These are phyloP conservation scores for Canna indica DNA, from an alignment of 176 grass and related monocot genomes.

Conservation along the genomic window DNA sequence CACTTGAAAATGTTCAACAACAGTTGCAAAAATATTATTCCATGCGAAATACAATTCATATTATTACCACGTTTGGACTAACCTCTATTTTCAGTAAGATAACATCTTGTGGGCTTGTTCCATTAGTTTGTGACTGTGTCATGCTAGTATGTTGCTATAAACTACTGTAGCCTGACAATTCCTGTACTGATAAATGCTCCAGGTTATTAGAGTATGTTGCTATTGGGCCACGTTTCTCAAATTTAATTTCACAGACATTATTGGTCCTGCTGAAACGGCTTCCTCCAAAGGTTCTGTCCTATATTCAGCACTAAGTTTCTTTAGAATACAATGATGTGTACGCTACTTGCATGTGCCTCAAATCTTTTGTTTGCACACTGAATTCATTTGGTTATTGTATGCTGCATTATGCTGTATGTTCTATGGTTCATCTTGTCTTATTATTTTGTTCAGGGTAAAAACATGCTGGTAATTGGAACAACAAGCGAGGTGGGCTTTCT, in stretches of 20 bases:
- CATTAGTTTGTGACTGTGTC: too few relatives aligned
- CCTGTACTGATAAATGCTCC: constrained; percentile 17
- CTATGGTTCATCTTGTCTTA: neutral
- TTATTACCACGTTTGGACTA: too few relatives aligned
- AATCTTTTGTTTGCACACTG: neutral
- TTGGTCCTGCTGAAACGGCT: constrained; percentile 82
- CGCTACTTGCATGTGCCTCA: neutral
- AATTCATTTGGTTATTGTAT: neutral
- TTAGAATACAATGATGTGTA: too few relatives aligned
- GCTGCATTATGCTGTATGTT: neutral
- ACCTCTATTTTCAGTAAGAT: neutral
- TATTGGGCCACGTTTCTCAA: constrained; percentile 90
- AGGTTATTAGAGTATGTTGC: constrained; percentile 96
- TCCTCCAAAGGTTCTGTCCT: constrained; percentile 58
- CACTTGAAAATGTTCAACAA: neutral
- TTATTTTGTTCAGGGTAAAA: constrained; percentile 41
- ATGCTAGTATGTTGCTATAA: too few relatives aligned
- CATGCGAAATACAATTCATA: neutral
- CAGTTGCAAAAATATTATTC: neutral
- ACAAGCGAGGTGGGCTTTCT: constrained; percentile 77
- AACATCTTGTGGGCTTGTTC: too few relatives aligned
- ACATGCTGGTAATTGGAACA: constrained; percentile 75
- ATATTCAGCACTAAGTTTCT: neutral
- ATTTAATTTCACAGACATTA: constrained; percentile 78
- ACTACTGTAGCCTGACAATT: neutral